These are phyloP conservation scores for Arxiozyma telluris DNA, from an alignment of 1,139 yeast species.

Conservation along the genomic window DNA sequence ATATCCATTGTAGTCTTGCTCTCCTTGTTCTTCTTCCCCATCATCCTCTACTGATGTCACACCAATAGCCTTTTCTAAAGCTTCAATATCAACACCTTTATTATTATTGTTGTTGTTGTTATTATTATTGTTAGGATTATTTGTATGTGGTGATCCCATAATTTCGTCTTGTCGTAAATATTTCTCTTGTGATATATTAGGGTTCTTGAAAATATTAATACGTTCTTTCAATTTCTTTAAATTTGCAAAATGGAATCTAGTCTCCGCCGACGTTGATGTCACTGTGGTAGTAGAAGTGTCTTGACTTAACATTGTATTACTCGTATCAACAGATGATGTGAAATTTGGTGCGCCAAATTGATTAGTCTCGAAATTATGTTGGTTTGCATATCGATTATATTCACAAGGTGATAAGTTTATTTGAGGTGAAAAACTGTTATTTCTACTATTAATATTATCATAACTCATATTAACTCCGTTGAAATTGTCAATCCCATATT, in stretches of 20 bases:
- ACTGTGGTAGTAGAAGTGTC: slow-evolving; percentile 17
- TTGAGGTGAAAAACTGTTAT: not conserved
- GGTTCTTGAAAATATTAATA: slow-evolving; percentile 30
- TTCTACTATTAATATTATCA: not conserved
- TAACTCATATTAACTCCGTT: not conserved
- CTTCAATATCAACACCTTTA: slow-evolving; percentile 26
- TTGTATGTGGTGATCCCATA: not conserved
- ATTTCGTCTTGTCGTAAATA: slow-evolving; percentile 1
- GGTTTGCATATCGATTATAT: not conserved
- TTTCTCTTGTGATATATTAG: slow-evolving; percentile 12
- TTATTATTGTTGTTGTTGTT: slow-evolving; percentile 7
- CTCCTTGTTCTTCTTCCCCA: not conserved
- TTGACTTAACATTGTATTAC: slow-evolving; percentile 16
- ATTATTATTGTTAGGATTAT: not conserved
- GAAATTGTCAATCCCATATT: not conserved
- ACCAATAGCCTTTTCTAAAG: slow-evolving; percentile 31
- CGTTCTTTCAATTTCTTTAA: slow-evolving; percentile 28
- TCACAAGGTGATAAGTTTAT: not conserved
- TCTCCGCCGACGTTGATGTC: slow-evolving; percentile 19
- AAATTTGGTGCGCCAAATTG: slow-evolving; percentile 13
- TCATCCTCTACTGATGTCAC: slow-evolving; percentile 14
- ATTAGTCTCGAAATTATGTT: not conserved
- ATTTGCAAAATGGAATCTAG: slow-evolving; percentile 30
- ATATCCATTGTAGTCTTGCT: not conserved
- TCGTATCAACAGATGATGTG: slow-evolving; percentile 21